Base-by-base conservation (phyloP, 139 green algal genomes). In the Picochlorum sp. region DNA sequence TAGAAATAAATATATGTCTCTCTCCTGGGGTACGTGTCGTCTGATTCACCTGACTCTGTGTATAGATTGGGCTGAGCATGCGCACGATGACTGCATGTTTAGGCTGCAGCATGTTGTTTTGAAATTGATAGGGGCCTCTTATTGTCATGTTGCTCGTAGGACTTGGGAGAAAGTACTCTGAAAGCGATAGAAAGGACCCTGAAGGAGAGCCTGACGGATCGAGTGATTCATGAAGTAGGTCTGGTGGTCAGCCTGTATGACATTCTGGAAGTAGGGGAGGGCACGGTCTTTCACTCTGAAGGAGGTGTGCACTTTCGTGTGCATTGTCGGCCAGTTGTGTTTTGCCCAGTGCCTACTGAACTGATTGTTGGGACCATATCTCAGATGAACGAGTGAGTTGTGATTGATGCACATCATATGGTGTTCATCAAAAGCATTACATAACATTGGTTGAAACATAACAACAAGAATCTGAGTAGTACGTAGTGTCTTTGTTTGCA, bases 221-320 rank as follows among this genome's bases (percentile, higher is more conserved):
- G 33, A 9, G 85, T 94, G 0, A 58, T 96, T 1, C 49, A 62
- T 0, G 71, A 85, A 16, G 33, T 93, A 3, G 89, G 89, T 0
- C 74, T 96, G 3, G 77, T 83, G 2, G 64, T 96, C 1, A 85
- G 85, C 1, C 61, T 97, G 3, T 95, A 96, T 49, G 89, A 97
- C 45, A 68, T 97, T 3, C 52, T 84, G 2, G 58, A 65, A 3
- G 74, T 97, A 8, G 51, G 69, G 14, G 88, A 86, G 9, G 90
- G 90, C 3, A 81, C 79, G 31, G 63, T 97, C 3, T 90, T 88
- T 59, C 84, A 84, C 8, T 82, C 70, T 37, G 89, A 96, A 32
- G 85, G 87, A 8, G 74, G 70, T 31, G 75, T 74, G 0, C 77
- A 85, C 61, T 94, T 84, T 68, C 71, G 73, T 33, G 81, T 83